Conservation (phyloP, 148 eudicot species). For the Drosera capensis region DNA sequence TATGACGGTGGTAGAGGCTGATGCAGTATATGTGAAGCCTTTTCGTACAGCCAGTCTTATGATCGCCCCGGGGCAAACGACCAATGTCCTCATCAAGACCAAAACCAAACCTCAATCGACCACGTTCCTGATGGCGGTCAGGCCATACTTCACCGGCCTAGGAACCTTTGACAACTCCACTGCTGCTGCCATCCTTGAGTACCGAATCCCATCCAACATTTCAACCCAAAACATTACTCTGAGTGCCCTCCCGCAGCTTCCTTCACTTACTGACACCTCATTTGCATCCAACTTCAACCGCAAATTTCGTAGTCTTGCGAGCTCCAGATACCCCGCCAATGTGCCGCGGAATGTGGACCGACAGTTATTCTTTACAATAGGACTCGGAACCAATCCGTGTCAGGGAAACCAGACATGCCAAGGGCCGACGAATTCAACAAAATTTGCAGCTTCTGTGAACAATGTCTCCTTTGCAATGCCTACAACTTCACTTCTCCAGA, state of each 20-base stretch:
- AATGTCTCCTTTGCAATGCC: conserved; percentile 44
- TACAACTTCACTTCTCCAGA: conserved; percentile 22
- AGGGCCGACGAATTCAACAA: conserved; percentile 44
- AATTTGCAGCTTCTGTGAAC: conserved; percentile 45
- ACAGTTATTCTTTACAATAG: conserved; percentile 42
- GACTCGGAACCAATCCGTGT: conserved; percentile 41
- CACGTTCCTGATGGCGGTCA: conserved; percentile 29
- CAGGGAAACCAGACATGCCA: conserved; percentile 47
- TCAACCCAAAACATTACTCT: background rate
- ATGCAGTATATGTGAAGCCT: conserved; percentile 37
- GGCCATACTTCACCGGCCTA: conserved; percentile 29
- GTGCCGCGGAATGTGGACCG: conserved; percentile 39
- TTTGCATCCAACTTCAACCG: conserved; percentile 25
- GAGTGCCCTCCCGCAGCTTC: conserved; percentile 24
- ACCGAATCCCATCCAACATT: conserved; percentile 13
- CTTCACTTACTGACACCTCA: conserved; percentile 39
- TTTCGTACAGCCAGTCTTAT: conserved; percentile 25
- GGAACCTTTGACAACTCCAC: conserved; percentile 44
- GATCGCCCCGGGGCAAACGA: conserved; percentile 44
- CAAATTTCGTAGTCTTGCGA: conserved; percentile 34
- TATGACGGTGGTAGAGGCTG: conserved; percentile 31
- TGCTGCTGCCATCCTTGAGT: conserved; percentile 30
- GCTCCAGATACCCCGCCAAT: conserved; percentile 22
- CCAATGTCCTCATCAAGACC: conserved; percentile 29
- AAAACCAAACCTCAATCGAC: conserved; percentile 17